Evolutionary conservation across 1,284 basidiomycete species (phyloP), one percentile per base, ranked within the genome.

Genomic region (Ustilago tritici): DNA sequence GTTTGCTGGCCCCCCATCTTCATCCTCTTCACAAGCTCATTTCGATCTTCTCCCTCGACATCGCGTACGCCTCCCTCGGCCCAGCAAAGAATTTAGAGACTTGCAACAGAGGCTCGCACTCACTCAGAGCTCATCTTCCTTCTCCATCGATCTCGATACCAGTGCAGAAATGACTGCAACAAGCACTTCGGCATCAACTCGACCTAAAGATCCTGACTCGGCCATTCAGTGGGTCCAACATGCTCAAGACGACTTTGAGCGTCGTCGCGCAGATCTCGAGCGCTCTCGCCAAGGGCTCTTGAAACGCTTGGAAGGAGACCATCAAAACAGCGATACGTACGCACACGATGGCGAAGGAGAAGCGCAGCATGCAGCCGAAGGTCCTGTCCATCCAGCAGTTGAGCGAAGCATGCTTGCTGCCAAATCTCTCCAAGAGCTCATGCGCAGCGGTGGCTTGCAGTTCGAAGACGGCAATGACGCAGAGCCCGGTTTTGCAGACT

Each of bases 211-310:
- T 17, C n/a, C 49, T 17, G 55, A 57, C 28, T 66, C 72, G 4
- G 74, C 74, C 15, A 61, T 56, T n/a, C 55, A 69, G 23, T 78
- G 76, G 76, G 70, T 58, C 4, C 63, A 62, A 43, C 56, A 65
- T 32, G 76, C 76, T 47, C 76, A 78, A 40, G 36, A 62, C 12
- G 76, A 78, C 53, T 78, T 78, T 28, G 76, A 78, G 15, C 66
- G 56, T 46, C 71, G 67, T 3, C 62, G 60, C 14, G 60, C 63
- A 28, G 66, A 77, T 5, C 49, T 72, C 36, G 56, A 70, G 36
- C 56, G 32, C 32, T 73, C 66, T 8, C 70, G 70, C 9, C 47
- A 57, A 57, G 50, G 49, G 3, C 23, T 67, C 11, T 19, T 67
- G 47, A 67, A 63, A 35, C 70, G 53, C 19, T 17, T 73, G 12